Evolutionary conservation across 352 stramenopile species (phyloP), one percentile per base, ranked within the genome.

Genomic region (Globisporangium solare): DNA sequence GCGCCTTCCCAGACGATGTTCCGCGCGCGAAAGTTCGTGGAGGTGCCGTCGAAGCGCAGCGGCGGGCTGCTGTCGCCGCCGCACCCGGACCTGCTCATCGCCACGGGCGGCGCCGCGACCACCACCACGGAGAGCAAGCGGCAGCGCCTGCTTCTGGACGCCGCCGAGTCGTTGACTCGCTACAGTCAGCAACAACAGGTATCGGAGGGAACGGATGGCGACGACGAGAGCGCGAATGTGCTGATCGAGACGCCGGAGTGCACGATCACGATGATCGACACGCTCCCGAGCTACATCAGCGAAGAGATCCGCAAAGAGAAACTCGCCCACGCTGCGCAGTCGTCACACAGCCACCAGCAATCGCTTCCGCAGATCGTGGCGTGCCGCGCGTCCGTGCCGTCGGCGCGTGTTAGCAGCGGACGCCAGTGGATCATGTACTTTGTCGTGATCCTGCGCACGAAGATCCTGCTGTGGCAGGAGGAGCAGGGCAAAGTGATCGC

Each of bases 381-480:
- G 39, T 85, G 74, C 35, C 61, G 68, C n/a, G 73, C 63, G 14
- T 71, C 61, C 8, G 54, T 82, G 2, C 72, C 74, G 18, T 82
- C 74, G 12, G 68, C 72, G 42, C 71, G 71, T 7, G 67, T 80
- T 48, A 63, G 75, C 22, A 75, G 70, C 47, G 81, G 77, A 14
- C 69, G 71, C 14, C 76, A 84, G 47, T 73, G 70, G 55, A 39
- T 86, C 37, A 68, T 67, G 50, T 87, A 86, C 62, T 86, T 77
- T 47, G 69, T 88, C 22, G 66, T 87, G 17, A 56, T 72, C 13
- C 53, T 89, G 39, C 79, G 70, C 22, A 66, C 79, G 3, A 81
- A 83, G 55, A 46, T 92, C 40, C 59, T 92, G 58, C 58, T 92
- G 50, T 92, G 82, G 82, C 74, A 86, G 8, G 74, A 86, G 27